Evolutionary conservation across 164 flowering plant genomes (phyloP).

Genomic region (Annona squamosa): DNA sequence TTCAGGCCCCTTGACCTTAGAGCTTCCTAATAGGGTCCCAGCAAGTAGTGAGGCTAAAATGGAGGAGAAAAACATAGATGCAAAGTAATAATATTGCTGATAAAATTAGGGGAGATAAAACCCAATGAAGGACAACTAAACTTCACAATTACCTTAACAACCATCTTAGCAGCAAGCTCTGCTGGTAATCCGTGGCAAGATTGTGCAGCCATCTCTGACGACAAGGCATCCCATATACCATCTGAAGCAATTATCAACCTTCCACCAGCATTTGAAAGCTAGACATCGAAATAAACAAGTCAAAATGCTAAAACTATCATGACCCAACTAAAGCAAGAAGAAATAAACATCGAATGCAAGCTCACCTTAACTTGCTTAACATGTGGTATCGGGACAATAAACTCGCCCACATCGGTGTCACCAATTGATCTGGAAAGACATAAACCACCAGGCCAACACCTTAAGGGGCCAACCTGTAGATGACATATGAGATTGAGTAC

Average conservation of each 20-base stretch:
- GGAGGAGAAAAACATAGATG: not conserved
- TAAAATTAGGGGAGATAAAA: not conserved
- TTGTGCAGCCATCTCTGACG: constrained; percentile 74
- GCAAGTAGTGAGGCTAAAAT: constrained; percentile 4
- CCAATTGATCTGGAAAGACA: constrained; percentile 93
- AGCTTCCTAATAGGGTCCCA: constrained; percentile 47
- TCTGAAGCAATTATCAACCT: constrained; percentile 85
- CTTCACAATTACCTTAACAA: constrained; percentile 52
- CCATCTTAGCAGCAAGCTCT: constrained; percentile 81
- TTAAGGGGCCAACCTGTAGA: constrained; percentile 80
- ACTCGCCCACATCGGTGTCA: constrained; percentile 88
- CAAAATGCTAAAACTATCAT: not conserved
- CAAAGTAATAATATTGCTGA: not conserved
- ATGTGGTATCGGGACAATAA: constrained; percentile 83
- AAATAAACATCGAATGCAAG: not conserved
- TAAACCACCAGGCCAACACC: constrained; percentile 96
- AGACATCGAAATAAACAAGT: constrained; percentile 10
- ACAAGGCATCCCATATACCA: constrained; percentile 87
- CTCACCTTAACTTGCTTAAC: constrained; percentile 93
- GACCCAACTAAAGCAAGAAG: constrained; percentile 4
- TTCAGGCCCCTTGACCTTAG: constrained; percentile 75
- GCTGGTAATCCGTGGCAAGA: constrained; percentile 75
- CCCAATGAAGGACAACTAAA: not conserved
- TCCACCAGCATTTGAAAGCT: constrained; percentile 84
- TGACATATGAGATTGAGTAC: constrained; percentile 1